Evolutionary conservation across 352 stramenopile genomes (phyloP), one percentile per base, ranked within the genome.

Genomic region (Pythium vanterpoolii): DNA sequence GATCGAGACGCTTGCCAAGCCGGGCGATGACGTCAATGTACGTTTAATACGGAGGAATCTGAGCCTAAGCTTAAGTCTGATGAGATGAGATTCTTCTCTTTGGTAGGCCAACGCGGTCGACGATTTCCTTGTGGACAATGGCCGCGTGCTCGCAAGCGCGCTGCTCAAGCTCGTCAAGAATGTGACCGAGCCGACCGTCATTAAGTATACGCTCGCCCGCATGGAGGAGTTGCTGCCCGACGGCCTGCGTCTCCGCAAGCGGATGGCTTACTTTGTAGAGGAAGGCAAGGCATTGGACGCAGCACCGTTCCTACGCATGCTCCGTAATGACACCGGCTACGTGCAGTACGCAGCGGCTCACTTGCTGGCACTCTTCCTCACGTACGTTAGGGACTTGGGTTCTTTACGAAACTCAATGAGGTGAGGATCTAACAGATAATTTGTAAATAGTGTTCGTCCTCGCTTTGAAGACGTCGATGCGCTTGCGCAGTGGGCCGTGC

Each of bases 131-230:
- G 43, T 68, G 83, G 85, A 90, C 69, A 83, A 74, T 58, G 85
- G 83, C 19, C 69, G 62, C 67, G 66, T 74, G 48, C 68, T 95
- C 36, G 83, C 68, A 13, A 72, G 68, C 38, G 80, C 79, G 16
- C 65, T 95, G 57, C 69, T 95, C 38, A 95, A 95, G 66, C 59
- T 95, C 33, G 71, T 95, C 34, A 92, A 92, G 76, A 92, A 95
- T 67, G 84, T 95, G 62, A 95, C 86, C 7, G 86, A 95, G 53
- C 83, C 84, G 14, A 90, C 86, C 5, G 86, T 95, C 28, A 74
- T 95, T 52, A 90, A 90, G 51, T 95, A 95, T 66, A 86, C 83
- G 53, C 74, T 95, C 31, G 86, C 86, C 4, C 83, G 86, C 62
- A 91, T 95, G 79, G 82, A 95, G 54, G 83, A 95, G 64, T 69